Base-by-base conservation (phyloP, 495 filamentous ascomycete genomes). In the Hamigera avellanea region DNA sequence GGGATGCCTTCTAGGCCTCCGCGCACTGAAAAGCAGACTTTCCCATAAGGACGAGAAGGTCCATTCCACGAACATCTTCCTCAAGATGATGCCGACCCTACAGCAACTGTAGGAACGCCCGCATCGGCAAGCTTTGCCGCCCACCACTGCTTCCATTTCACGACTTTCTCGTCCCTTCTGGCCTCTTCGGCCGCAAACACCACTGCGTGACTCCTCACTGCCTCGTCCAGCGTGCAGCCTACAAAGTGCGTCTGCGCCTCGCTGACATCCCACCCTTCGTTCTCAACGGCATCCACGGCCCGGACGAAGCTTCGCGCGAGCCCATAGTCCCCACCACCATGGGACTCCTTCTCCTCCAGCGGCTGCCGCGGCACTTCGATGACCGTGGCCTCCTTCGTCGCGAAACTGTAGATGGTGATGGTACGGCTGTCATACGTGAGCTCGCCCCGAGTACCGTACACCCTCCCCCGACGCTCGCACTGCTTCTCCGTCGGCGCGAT, bases 141-240 rank as follows among this genome's bases (percentile, higher is more conserved):
- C 83, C 86, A 95, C 89, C 88, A 95, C 19, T 70, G 57, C 36
- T 56, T 54, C 83, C 86, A 95, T 40, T 75, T 70, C 0, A 96
- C 59, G 19, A 89, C 77, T 49, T 67, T 77, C 48, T 72, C 72
- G 32, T 71, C 67, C 19, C 54, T 60, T 37, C 93, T 68, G 12
- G 89, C 86, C 48, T 93, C 81, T 59, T 96, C 93, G 0, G 89
- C 89, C 26, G 85, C 87, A 64, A 94, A 96, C 1, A 95, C 91
- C 60, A 91, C 76, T 0, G 83, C 89, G 64, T 96, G 93, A 45
- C 85, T 94, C 23, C 81, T 69, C 12, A 98, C 72, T 6, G 76
- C 73, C 47, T 96, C 93, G 38, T 93, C 86, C 2, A 91, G 52
- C 0, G 75, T 81, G 58, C 85, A 91, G 1, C 85, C 86, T 5